Percentiles rank a stretch among this genome's conserved stretches.
phyloP scores from a whole-genome alignment of 352 stramenopile genomes.

The Phytopythium vexans region DNA sequence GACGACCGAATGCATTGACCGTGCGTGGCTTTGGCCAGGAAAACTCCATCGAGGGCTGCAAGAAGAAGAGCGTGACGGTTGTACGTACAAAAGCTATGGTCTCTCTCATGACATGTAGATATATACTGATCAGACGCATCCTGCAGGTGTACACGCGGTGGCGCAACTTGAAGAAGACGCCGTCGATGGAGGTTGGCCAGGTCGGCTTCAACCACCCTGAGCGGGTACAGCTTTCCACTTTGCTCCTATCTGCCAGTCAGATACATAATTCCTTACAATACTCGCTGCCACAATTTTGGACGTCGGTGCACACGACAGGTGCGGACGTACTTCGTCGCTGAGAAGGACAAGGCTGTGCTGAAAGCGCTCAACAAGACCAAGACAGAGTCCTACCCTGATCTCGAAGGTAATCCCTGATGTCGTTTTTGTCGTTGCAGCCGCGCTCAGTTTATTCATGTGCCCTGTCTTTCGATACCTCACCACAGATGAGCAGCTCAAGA shows the following conservation, averaged over 20 bases:
- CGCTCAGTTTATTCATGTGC: no score
- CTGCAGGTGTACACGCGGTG: conserved; percentile 91
- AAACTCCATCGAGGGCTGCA: conserved; percentile 94
- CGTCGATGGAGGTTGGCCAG: conserved; percentile 90
- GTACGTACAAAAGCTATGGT: conserved; percentile 18
- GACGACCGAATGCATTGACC: no score
- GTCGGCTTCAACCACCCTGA: conserved; percentile 82
- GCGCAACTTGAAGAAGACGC: conserved; percentile 91
- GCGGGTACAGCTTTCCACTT: conserved; percentile 22
- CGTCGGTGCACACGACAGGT: conserved; percentile 27
- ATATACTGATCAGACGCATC: neutral
- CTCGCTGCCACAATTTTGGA: neutral
- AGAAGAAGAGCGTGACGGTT: conserved; percentile 88
- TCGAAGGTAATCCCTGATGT: conserved; percentile 50
- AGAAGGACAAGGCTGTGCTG: conserved; percentile 86
- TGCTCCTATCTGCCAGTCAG: neutral
- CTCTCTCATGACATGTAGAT: neutral
- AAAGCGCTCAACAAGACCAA: conserved; percentile 89
- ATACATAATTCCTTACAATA: neutral
- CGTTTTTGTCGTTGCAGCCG: neutral
- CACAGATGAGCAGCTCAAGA: conserved; percentile 58
- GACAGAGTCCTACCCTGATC: conserved; percentile 59
- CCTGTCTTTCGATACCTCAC: neutral
- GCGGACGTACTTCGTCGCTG: conserved; percentile 61
- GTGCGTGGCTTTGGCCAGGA: conserved; percentile 26